Percentiles rank a stretch among this genome's conserved stretches.
These are phyloP conservation scores for Cyathus striatus DNA, from an alignment of 768 basidiomycete species.

Conservation along the genomic window DNA sequence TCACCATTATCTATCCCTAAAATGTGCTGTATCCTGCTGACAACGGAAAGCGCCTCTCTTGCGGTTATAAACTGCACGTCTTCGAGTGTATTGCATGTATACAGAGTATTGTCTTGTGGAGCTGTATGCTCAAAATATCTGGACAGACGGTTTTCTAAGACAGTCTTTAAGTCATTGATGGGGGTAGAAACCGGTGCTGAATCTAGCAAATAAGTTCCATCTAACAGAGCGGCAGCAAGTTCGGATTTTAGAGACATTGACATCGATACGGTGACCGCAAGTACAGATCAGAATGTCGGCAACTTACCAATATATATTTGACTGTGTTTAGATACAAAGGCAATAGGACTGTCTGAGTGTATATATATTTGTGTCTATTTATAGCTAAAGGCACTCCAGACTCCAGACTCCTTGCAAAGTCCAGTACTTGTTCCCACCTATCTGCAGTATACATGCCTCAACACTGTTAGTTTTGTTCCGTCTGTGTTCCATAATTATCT, in stretches of 20 bases:
- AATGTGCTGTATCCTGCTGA: constrained; percentile 42
- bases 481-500: neutral
- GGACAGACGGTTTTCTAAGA: constrained; percentile 32
- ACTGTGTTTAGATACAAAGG: too few species aligned
- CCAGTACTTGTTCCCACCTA: too few species aligned
- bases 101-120: constrained; percentile 6
- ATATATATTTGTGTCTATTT: too few species aligned
- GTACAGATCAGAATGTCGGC: too few species aligned
- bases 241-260: too few species aligned
- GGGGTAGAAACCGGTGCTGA: constrained; percentile 11
- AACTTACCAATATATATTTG: too few species aligned
- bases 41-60: constrained; percentile 43
- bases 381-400: too few species aligned
- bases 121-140: constrained; percentile 28
- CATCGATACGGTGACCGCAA: too few species aligned
- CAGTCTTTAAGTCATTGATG: constrained; percentile 25
- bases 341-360: too few species aligned
- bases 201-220: constrained; percentile 31
- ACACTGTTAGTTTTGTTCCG: too few species aligned
- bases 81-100: constrained; percentile 22
- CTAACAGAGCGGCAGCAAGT: constrained; percentile 24
- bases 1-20: constrained; percentile 6
- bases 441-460: too few species aligned
- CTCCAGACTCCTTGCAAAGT: too few species aligned
- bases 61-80: constrained; percentile 50